Base-by-base conservation (phyloP, 805 yeast genomes). In the Saturnispora sekii region DNA sequence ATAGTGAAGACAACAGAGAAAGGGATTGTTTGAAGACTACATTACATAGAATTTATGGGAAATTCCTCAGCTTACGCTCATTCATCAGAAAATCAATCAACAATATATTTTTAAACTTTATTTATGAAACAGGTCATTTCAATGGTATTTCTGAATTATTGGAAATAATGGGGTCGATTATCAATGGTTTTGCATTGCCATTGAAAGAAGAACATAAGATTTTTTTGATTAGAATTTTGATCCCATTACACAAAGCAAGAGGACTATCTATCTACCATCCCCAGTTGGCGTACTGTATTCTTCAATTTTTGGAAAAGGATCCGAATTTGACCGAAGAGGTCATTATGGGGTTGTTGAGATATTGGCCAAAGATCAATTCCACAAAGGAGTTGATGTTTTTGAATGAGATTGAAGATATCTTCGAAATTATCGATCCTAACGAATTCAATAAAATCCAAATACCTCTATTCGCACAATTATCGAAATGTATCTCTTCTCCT, bases 151-250 rank as follows among this genome's bases (percentile, higher is more conserved):
- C 95, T 9, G 98, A 93, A 67, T 72, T 93, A 50, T 73, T 93
- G 53, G 98, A 93, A 65, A 93, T 93, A 47, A 73, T 93, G 52
- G 98, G 98, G 8, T 84, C 95, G 15, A 93, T 93, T 57, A 93
- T 93, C 59, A 93, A 93, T 65, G 98, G 98, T 11, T 93, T 93
- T 70, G 98, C 98, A 2, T 72, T 93, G 51, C 98, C 98, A 5
- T 74, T 93, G 56, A 93, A 93, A 61, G 97, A 93, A 56, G 98
- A 93, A 64, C 98, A 93, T 65, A 93, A 93, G 64, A 79, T 85
- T 11, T 93, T 93, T 56, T 66, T 93, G 51, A 79, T 85, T 31
- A 73, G 96, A 47, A 90, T 90, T 15, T 73, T 93, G 56, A 72
- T 93, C 26, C 98, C 98, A 28, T 68, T 93, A 62, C 98, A 93